Base-by-base conservation (phyloP, 2,329 filamentous ascomycete species). In the Fusarium xyrophilum region DNA sequence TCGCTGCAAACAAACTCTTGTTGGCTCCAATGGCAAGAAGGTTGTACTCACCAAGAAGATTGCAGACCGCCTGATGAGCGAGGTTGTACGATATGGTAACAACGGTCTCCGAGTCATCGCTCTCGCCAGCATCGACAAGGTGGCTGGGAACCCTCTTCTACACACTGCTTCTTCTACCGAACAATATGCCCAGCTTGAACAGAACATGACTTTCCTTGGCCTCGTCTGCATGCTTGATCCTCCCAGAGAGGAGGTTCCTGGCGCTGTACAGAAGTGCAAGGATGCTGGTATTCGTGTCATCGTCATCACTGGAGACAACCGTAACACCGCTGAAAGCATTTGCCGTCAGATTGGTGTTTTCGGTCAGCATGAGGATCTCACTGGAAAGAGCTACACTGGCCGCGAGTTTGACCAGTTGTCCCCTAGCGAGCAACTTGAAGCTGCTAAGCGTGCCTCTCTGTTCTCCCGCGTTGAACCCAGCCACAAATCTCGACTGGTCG, bases 311-410 rank as follows among this genome's bases (percentile, higher is more conserved):
- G 96, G 96, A 76, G 96, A 99, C 82, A 99, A 97, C 82, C 93
- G 91, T 77, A 97, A 96, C 82, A 99, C 96, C 6, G 96, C 96
- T 12, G 96, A 99, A 83, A 95, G 93, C 65, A 97, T 99, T 77
- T 99, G 96, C 83, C 91, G 95, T 74, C 92, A 97, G 79, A 99
- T 99, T 78, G 96, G 96, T 65, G 90, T 99, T 54, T 99, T 99
- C 79, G 91, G 89, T 19, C 81, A 86, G 70, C 82, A 90, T 64
- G 95, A 98, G 79, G 87, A 97, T 76, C 86, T 98, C 28, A 88
- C 84, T 43, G 94, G 94, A 74, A 98, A 97, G 86, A 97, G 93
- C 81, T 98, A 88, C 76, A 99, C 96, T 69, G 96, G 96, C 58
- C 91, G 95, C 70, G 92, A 99, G 79, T 99, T 99, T 72, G 96